Conservation (phyloP, 176 grass and related monocot genomes). For the Avena insularis region DNA sequence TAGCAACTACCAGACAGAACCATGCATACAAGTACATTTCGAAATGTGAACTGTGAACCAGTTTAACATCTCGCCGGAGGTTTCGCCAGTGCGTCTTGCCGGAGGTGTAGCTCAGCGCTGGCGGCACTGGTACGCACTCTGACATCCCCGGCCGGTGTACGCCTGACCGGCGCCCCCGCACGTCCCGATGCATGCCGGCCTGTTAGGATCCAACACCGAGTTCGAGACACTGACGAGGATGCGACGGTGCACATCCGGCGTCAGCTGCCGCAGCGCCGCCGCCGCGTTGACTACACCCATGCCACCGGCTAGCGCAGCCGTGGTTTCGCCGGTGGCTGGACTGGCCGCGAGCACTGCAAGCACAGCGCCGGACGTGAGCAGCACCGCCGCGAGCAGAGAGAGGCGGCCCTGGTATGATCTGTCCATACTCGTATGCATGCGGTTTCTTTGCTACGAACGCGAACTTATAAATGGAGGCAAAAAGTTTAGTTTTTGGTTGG, state of each 20-base stretch:
- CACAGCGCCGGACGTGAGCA: background rate
- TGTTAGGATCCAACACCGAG: background rate
- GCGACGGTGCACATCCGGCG: conserved; percentile 28
- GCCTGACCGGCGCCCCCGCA: background rate
- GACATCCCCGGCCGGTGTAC: conserved; percentile 34
- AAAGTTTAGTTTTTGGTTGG: conserved; percentile 19
- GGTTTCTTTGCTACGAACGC: background rate
- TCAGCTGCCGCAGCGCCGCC: background rate
- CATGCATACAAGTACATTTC: no score
- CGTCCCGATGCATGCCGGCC: background rate
- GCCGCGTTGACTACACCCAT: background rate
- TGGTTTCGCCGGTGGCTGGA: background rate
- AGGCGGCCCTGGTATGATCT: background rate
- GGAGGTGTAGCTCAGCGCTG: background rate
- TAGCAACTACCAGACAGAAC: no score
- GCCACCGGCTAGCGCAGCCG: background rate
- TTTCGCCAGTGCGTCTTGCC: no score
- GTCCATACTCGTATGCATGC: conserved; percentile 3
- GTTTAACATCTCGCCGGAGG: no score
- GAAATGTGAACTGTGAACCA: no score
- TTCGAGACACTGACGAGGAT: background rate
- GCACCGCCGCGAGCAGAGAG: background rate
- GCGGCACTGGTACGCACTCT: background rate
- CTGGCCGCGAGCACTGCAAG: background rate
- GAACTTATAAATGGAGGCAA: conserved; percentile 26